These are phyloP conservation scores for Theileria sp. DNA, from an alignment of 169 alveolate genomes.

Conservation along the genomic window DNA sequence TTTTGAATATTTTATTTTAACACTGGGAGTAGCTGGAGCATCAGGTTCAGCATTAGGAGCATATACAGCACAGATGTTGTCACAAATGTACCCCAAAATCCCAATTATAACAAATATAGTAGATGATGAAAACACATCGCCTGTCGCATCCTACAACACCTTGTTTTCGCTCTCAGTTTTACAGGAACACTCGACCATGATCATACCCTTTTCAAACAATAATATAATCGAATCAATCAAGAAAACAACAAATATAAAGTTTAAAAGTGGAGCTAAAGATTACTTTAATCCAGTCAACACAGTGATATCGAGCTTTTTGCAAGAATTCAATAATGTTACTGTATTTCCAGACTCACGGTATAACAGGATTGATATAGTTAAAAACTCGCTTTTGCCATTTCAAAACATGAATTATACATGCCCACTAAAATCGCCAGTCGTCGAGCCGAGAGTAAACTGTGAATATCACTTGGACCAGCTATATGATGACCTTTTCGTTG, in stretches of 20 bases:
- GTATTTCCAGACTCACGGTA: constrained; percentile 12
- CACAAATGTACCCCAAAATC: constrained; percentile 85
- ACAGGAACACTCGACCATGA: constrained; percentile 13
- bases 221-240: constrained; percentile 10
- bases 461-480: constrained; percentile 18
- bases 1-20: constrained; percentile 91
- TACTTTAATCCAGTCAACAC: constrained; percentile 23
- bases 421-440: constrained; percentile 16
- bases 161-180: constrained; percentile 28
- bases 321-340: constrained; percentile 17
- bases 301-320: constrained; percentile 14
- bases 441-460: background rate
- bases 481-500: constrained; percentile 12
- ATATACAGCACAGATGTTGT: constrained; percentile 84
- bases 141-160: constrained; percentile 57
- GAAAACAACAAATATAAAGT: background rate
- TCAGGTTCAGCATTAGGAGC: constrained; percentile 98
- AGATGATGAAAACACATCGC: constrained; percentile 31
- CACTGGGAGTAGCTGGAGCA: constrained; percentile 98
- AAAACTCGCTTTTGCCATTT: constrained; percentile 36
- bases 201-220: constrained; percentile 40
- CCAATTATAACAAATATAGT: constrained; percentile 29
- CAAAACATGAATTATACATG: constrained; percentile 35
- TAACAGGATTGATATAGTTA: constrained; percentile 16
- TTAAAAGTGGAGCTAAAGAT: background rate